phyloP scores from a whole-genome alignment of 768 basidiomycete genomes.

The Jaapia argillacea region DNA sequence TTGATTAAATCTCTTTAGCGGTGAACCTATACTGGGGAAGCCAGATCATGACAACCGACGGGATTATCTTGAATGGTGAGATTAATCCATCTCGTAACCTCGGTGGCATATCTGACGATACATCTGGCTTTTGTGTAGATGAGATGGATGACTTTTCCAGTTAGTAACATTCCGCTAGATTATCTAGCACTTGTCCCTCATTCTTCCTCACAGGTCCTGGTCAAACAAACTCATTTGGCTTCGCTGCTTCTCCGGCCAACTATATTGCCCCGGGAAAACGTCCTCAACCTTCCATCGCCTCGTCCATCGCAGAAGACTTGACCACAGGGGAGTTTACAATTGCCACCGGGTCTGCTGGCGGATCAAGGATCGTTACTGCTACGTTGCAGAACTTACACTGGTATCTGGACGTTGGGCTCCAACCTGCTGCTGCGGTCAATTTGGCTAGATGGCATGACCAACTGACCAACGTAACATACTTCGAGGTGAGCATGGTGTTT shows the following conservation, averaged over 20 bases:
- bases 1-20: neutral
- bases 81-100: neutral
- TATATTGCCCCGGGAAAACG: constrained; percentile 24
- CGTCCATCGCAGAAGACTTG: constrained; percentile 26
- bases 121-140: constrained; percentile 12
- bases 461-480: constrained; percentile 11
- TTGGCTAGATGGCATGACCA: constrained; percentile 20
- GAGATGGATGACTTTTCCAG: constrained; percentile 22
- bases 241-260: constrained; percentile 25
- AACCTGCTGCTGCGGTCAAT: constrained; percentile 9
- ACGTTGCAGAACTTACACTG: constrained; percentile 26
- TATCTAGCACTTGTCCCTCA: neutral
- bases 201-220: constrained; percentile 11
- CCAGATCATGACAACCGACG: constrained; percentile 18
- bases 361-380: constrained; percentile 25
- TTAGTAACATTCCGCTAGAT: neutral
- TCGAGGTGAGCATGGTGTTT: constrained; percentile 9
- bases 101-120: neutral
- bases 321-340: constrained; percentile 22
- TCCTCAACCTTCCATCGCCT: constrained; percentile 21
- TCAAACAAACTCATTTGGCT: constrained; percentile 23
- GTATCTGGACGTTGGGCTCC: constrained; percentile 22
- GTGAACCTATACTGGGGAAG: constrained; percentile 18
- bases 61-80: constrained; percentile 9
- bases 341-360: constrained; percentile 28